These are phyloP conservation scores for Pleurotus cornucopiae DNA, from an alignment of 768 basidiomycete genomes.

Conservation along the genomic window DNA sequence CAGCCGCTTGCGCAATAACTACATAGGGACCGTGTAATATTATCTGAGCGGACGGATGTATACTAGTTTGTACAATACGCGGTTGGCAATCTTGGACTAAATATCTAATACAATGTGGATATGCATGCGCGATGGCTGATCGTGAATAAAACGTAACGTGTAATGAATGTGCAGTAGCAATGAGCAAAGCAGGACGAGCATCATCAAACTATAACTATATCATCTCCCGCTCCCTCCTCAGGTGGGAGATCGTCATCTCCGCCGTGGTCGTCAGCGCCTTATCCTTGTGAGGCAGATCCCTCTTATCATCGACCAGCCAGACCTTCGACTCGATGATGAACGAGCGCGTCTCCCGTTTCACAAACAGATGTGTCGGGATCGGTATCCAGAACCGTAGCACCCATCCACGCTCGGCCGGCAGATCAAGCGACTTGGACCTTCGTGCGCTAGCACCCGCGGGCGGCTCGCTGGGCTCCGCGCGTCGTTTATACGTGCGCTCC, in stretches of 20 bases:
- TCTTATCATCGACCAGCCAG: constrained; percentile 28
- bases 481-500: constrained; percentile 9
- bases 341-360: constrained; percentile 38
- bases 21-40: not conserved
- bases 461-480: not conserved
- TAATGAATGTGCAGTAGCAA: too few relatives aligned
- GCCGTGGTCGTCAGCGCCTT: constrained; percentile 18
- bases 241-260: constrained; percentile 39
- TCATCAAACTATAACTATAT: not conserved
- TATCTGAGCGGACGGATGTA: not conserved
- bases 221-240: constrained; percentile 37
- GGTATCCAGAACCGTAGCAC: constrained; percentile 41
- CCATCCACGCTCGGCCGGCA: constrained; percentile 21
- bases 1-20: not conserved
- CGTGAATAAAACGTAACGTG: too few relatives aligned
- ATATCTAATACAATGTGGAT: not conserved
- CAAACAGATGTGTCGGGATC: constrained; percentile 41
- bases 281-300: constrained; percentile 12
- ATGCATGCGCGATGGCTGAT: not conserved
- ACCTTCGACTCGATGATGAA: constrained; percentile 36
- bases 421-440: not conserved
- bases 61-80: not conserved
- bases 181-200: not conserved
- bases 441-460: not conserved
- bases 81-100: not conserved